Conservation (phyloP, 805 yeast species). For the Naumovozyma dairenensis region DNA sequence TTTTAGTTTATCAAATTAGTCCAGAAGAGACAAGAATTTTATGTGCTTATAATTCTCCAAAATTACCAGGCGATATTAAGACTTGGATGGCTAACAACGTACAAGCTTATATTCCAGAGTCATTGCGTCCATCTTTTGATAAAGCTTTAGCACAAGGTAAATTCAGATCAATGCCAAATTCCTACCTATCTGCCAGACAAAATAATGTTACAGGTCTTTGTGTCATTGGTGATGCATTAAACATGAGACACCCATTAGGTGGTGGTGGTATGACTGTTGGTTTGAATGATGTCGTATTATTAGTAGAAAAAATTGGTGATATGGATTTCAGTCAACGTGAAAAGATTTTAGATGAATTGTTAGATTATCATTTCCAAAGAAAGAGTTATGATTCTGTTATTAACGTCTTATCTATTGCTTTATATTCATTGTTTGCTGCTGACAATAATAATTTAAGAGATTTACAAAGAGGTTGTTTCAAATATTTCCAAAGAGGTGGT, state of each 20-base stretch:
- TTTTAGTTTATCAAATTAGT: slow-evolving; percentile 79
- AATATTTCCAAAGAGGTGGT: slow-evolving; percentile 79
- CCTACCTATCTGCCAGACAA: slow-evolving; percentile 68
- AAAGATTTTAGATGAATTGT: slow-evolving; percentile 44
- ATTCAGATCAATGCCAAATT: slow-evolving; percentile 87
- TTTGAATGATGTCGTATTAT: slow-evolving; percentile 64
- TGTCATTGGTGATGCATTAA: slow-evolving; percentile 84
- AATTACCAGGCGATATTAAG: slow-evolving; percentile 62
- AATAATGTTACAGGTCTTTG: slow-evolving; percentile 69
- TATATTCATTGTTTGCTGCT: slow-evolving; percentile 86
- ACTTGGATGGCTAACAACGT: slow-evolving; percentile 53
- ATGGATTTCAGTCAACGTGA: slow-evolving; percentile 45
- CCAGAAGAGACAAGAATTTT: slow-evolving; percentile 76
- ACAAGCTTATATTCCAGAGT: slow-evolving; percentile 56
- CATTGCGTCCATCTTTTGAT: slow-evolving; percentile 55
- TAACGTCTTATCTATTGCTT: slow-evolving; percentile 82
- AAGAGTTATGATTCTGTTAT: slow-evolving; percentile 74
- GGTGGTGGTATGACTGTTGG: slow-evolving; percentile 99
- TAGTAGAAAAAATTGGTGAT: slow-evolving; percentile 40
- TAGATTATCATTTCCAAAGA: slow-evolving; percentile 66
- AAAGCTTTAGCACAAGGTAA: slow-evolving; percentile 49
- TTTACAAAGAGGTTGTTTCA: slow-evolving; percentile 82
- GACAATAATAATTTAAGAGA: slow-evolving; percentile 53
- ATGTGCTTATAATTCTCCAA: slow-evolving; percentile 71
- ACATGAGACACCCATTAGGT: slow-evolving; percentile 96